Percentiles rank a stretch among this genome's conserved stretches.
These are phyloP conservation scores for Amphibolis antarctica DNA, from an alignment of 106 monocot species.

Conservation along the genomic window DNA sequence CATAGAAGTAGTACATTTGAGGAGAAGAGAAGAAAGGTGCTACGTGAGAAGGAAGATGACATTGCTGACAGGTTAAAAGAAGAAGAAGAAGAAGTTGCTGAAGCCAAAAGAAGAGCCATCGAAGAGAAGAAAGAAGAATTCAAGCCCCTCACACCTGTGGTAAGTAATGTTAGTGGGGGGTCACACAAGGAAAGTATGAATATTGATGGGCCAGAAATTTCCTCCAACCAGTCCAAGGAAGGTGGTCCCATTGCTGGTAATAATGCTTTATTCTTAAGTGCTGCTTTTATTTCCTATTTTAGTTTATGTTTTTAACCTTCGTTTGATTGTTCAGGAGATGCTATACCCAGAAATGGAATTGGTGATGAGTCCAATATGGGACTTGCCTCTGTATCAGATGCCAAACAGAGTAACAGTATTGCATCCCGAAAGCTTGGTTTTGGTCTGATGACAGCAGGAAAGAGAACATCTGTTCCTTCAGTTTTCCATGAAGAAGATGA, in stretches of 20 bases:
- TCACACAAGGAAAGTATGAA: conserved; percentile 23
- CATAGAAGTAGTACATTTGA: conserved; percentile 43
- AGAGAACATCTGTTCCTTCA: conserved; percentile 63
- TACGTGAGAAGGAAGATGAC: conserved; percentile 83
- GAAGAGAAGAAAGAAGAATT: conserved; percentile 42
- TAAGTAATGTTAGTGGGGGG: conserved; percentile 9
- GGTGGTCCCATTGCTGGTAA: conserved; percentile 14
- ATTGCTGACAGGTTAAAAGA: conserved; percentile 58
- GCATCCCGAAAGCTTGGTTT: conserved; percentile 70
- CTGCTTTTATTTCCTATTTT: not conserved
- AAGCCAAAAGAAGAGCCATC: conserved; percentile 53
- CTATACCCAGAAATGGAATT: conserved; percentile 15
- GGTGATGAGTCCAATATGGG: conserved; percentile 13
- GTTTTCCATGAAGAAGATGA: conserved; percentile 89
- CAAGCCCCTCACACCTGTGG: conserved; percentile 3
- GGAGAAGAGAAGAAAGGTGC: conserved; percentile 75
- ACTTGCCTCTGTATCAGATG: conserved; percentile 19
- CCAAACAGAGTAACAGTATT: conserved; percentile 48
- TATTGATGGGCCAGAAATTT: conserved; percentile 12
- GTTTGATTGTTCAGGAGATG: conserved; percentile 30
- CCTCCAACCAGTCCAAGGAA: conserved; percentile 6
- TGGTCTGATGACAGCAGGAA: conserved; percentile 76
- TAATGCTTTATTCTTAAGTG: conserved; percentile 8
- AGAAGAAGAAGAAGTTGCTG: conserved; percentile 76
- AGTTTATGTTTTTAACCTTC: not conserved